These are phyloP conservation scores for Phycomyces nitens DNA, from an alignment of 192 early-diverging fungal species.

Conservation along the genomic window DNA sequence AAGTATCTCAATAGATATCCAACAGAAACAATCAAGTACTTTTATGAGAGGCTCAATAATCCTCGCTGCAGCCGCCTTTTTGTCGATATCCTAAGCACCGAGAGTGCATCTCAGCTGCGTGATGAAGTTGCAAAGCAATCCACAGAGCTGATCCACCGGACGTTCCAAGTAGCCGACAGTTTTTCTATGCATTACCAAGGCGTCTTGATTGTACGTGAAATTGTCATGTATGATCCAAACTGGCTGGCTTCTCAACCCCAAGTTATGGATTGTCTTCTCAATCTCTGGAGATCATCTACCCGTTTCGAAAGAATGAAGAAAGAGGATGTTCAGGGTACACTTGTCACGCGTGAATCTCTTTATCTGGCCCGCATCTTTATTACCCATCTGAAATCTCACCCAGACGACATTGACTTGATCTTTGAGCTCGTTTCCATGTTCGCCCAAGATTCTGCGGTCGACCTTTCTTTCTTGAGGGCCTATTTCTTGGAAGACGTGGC, in stretches of 20 bases:
- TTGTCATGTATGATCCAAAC: slow-evolving; percentile 47
- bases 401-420: slow-evolving; percentile 62
- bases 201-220: slow-evolving; percentile 55
- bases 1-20: slow-evolving; percentile 90
- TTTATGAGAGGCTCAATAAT: slow-evolving; percentile 67
- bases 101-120: slow-evolving; percentile 55
- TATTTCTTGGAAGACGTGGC: slow-evolving; percentile 73
- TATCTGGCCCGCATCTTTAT: slow-evolving; percentile 74
- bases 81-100: slow-evolving; percentile 51
- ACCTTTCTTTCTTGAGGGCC: slow-evolving; percentile 55
- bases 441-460: slow-evolving; percentile 62
- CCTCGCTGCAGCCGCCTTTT: slow-evolving; percentile 63
- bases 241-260: slow-evolving; percentile 46
- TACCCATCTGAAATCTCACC: slow-evolving; percentile 55
- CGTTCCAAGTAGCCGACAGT: slow-evolving; percentile 31
- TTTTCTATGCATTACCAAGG: slow-evolving; percentile 50
- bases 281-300: slow-evolving; percentile 40
- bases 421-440: slow-evolving; percentile 76
- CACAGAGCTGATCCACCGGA: slow-evolving; percentile 49
- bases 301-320: slow-evolving; percentile 46
- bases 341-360: slow-evolving; percentile 48
- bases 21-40: slow-evolving; percentile 79
- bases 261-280: slow-evolving; percentile 51
- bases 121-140: slow-evolving; percentile 62
- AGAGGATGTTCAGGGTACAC: slow-evolving; percentile 40